Base-by-base conservation (phyloP, 176 grass and related monocot species). In the Aegilops longissima region DNA sequence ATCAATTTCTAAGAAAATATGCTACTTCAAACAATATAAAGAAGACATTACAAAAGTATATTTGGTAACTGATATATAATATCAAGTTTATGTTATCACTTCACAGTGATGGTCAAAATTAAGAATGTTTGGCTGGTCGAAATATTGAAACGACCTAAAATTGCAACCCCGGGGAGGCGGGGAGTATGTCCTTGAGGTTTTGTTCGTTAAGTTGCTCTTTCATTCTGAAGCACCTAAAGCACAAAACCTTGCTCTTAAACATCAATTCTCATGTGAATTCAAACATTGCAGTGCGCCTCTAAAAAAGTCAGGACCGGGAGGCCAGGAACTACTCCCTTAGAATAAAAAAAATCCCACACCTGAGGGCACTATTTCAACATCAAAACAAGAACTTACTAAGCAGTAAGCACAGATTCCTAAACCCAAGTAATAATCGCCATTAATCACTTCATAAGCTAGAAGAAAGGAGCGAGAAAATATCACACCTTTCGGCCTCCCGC, bases 401-500 rank as follows among this genome's bases (percentile, higher is more conserved):
- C n/a, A 21, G 12, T 80, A 17, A 12, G 11, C 11, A 9, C 18
- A 68, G 8, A 78, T 78, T 78, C 1, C 38, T 64, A 61, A 40
- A 39, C 18, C 11, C 29, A 4, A 49, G 33, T 11, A 5, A 1
- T 66, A 76, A 76, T 5, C 8, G 2, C 7, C 11, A 5, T 47
- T 25, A 24, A 31, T 24, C 16, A 29, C 12, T 35, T 30, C 9
- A 6, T 30, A 88, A 86, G 27, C 23, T 30, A 65, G 31, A 79
- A 61, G 3, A 12, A 16, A 36, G 20, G 20, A 61, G 45, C 13
- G 61, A 12, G 20, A 39, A 75, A 38, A 76, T 25, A 29, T 3
- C 23, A 47, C 54, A 95, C 95, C 90, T 95, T 78, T 91, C 90
- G 63, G 92, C 74, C 51, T 83, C 81, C 45, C 75, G 88, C 39